These are phyloP conservation scores for Aspergillus coremiiformis DNA, from an alignment of 495 filamentous ascomycete species.

Conservation along the genomic window DNA sequence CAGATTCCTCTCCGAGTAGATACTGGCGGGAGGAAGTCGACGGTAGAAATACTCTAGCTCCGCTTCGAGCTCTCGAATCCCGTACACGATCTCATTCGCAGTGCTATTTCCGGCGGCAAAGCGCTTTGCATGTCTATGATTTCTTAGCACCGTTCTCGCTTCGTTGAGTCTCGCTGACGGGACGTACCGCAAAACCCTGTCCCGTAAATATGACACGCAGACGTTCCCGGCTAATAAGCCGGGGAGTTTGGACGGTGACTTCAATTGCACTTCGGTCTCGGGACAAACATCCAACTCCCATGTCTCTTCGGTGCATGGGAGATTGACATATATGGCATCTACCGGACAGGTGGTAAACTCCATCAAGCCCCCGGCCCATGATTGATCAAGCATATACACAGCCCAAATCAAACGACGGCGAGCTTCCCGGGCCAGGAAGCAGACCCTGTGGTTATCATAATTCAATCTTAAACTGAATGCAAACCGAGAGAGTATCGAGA, in stretches of 20 bases:
- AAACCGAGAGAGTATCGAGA: background rate
- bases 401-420: background rate
- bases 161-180: background rate
- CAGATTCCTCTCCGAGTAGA: background rate
- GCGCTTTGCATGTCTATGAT: background rate
- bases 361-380: background rate
- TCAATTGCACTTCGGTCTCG: background rate
- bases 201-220: background rate
- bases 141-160: background rate
- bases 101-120: background rate
- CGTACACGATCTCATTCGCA: background rate
- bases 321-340: background rate
- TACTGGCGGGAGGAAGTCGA: background rate
- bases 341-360: background rate
- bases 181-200: background rate
- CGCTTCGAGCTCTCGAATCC: background rate
- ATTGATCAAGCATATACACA: background rate
- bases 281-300: background rate
- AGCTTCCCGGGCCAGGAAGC: background rate
- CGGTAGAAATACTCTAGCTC: background rate
- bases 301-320: background rate
- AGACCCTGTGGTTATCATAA: background rate
- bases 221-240: background rate
- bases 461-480: background rate
- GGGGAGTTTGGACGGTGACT: background rate